Percentiles rank a stretch among this genome's conserved stretches.
Evolutionary conservation across 305 asterid genomes (phyloP).

Genomic region (Euphrasia arctica): DNA sequence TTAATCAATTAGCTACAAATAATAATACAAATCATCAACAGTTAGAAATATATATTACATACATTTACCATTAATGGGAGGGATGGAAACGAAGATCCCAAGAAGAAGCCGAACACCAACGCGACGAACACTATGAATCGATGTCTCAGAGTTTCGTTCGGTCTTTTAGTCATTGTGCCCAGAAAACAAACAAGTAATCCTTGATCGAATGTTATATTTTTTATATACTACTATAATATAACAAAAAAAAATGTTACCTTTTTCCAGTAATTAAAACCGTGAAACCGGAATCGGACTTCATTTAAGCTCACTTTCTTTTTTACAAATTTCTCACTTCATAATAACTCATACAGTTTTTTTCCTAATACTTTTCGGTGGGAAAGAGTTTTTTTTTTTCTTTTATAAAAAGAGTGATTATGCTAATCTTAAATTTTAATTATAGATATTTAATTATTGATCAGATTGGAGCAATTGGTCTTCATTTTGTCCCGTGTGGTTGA

Average conservation of each 20-base stretch:
- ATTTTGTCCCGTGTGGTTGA: too few relatives aligned
- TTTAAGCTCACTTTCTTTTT: too few relatives aligned
- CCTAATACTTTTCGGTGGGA: too few relatives aligned
- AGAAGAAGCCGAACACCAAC: slow-evolving; percentile 56
- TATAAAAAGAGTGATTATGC: not conserved
- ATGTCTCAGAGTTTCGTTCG: slow-evolving; percentile 54
- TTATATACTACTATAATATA: too few relatives aligned
- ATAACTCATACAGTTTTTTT: too few relatives aligned
- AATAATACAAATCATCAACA: not conserved
- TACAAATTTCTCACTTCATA: too few relatives aligned
- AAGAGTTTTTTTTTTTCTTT: too few relatives aligned
- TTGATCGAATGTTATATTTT: too few relatives aligned
- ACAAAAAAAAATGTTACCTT: not conserved
- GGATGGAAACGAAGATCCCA: slow-evolving; percentile 62
- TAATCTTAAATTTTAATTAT: too few relatives aligned
- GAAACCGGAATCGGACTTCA: not conserved
- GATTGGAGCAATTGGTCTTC: too few relatives aligned
- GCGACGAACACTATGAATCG: slow-evolving; percentile 45
- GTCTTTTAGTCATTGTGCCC: slow-evolving; percentile 25
- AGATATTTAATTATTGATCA: too few relatives aligned
- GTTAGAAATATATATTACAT: slow-evolving; percentile 21
- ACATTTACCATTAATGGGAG: slow-evolving; percentile 40
- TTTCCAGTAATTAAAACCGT: slow-evolving; percentile 23
- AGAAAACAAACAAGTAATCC: too few relatives aligned
- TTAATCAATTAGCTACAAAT: not conserved